phyloP scores from a whole-genome alignment of 768 basidiomycete species.

The Hygrocybe punicea region DNA sequence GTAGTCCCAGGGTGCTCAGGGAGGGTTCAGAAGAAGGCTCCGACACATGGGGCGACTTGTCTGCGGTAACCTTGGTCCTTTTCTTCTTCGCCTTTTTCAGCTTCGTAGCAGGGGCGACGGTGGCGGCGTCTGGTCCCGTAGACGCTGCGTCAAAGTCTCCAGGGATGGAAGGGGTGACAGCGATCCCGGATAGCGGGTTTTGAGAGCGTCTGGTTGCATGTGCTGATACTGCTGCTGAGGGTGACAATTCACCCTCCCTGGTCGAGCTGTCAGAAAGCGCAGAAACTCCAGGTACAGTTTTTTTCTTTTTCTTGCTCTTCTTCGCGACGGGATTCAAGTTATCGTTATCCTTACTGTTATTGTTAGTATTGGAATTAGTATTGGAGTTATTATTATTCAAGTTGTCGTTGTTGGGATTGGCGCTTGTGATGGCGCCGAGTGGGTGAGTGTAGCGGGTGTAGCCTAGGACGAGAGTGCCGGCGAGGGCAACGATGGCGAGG shows the following conservation, averaged over 20 bases:
- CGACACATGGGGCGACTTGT: no score
- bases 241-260: no score
- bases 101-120: conserved; percentile 11
- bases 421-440: conserved; percentile 1
- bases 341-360: no score
- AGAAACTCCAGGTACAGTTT: no score
- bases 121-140: conserved; percentile 7
- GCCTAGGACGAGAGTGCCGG: conserved; percentile 41
- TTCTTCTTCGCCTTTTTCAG: conserved; percentile 43
- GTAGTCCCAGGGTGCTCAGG: conserved; percentile 2
- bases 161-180: conserved; percentile 41
- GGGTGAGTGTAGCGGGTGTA: conserved; percentile 29
- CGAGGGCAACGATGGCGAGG: conserved; percentile 38
- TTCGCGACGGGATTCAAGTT: no score
- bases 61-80: conserved; percentile 38
- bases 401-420: neutral
- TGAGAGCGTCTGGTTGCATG: no score
- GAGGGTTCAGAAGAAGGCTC: conserved; percentile 17
- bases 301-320: no score
- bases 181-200: conserved; percentile 11
- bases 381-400: no score
- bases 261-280: no score
- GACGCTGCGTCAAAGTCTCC: conserved; percentile 41
- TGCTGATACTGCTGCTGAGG: no score
- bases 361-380: no score